Evolutionary conservation across 495 filamentous ascomycete species (phyloP).

Genomic region (Hypoxylon lenormandii): DNA sequence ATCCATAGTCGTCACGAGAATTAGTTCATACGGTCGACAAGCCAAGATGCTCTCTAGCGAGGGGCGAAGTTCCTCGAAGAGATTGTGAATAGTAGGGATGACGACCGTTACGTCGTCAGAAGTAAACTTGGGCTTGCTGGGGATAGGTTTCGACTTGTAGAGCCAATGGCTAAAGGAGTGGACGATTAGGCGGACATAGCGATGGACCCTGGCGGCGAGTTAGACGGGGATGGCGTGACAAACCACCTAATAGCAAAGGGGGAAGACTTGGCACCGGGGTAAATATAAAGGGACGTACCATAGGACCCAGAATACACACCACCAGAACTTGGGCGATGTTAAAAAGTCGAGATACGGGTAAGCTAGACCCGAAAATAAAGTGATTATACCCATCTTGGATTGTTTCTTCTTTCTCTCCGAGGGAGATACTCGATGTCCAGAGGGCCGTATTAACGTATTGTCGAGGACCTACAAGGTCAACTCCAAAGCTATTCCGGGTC

Average conservation of each 20-base stretch:
- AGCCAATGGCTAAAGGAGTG: constrained; percentile 61
- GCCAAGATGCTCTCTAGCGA: constrained; percentile 68
- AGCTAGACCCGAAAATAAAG: constrained; percentile 52
- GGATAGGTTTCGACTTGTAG: constrained; percentile 57
- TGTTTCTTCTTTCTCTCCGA: constrained; percentile 11
- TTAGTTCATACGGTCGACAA: constrained; percentile 64
- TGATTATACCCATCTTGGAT: constrained; percentile 49
- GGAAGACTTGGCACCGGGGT: neutral
- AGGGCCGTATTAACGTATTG: constrained; percentile 32
- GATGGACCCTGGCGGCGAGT: constrained; percentile 56
- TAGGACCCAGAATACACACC: constrained; percentile 57
- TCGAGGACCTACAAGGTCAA: constrained; percentile 15
- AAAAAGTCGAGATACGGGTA: constrained; percentile 56
- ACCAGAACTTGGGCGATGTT: constrained; percentile 49
- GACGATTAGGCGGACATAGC: constrained; percentile 63
- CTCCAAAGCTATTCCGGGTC: constrained; percentile 10
- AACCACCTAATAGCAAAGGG: neutral
- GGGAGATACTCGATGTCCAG: constrained; percentile 2
- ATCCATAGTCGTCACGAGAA: constrained; percentile 67
- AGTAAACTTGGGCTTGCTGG: constrained; percentile 51
- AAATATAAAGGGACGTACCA: constrained; percentile 54
- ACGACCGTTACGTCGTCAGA: constrained; percentile 66
- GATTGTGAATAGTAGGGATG: constrained; percentile 66
- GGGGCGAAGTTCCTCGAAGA: constrained; percentile 63
- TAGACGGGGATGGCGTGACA: constrained; percentile 33